Conservation (phyloP, 2,329 filamentous ascomycete genomes). For the Neofusicoccum cordaticola region DNA sequence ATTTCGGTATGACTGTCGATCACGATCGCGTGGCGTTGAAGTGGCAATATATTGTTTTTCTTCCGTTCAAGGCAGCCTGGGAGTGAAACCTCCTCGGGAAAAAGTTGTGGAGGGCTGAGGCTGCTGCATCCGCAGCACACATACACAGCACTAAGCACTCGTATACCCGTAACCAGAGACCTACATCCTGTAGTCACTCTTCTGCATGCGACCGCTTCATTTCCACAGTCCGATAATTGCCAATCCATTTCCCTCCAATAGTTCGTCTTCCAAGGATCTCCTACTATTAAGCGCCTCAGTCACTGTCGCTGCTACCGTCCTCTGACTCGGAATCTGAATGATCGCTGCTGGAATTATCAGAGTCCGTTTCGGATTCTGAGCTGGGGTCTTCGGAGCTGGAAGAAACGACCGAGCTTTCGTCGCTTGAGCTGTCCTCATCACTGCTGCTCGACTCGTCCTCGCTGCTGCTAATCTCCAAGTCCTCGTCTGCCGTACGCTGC, state of each 20-base stretch:
- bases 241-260: no score
- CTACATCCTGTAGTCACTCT: no score
- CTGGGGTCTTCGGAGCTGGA: conserved; percentile 12
- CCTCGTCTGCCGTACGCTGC: conserved; percentile 28
- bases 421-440: conserved; percentile 19
- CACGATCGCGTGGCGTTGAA: not conserved
- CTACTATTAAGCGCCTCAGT: not conserved
- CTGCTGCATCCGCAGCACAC: no score
- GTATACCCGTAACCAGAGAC: no score
- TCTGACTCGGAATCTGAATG: not conserved
- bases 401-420: conserved; percentile 20
- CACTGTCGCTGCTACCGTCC: conserved; percentile 16
- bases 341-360: conserved; percentile 1
- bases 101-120: not conserved
- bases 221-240: not conserved
- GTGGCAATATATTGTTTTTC: conserved; percentile 11
- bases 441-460: conserved; percentile 18
- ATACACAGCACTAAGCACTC: no score
- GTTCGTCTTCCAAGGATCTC: no score
- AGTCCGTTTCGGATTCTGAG: conserved; percentile 3
- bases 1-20: not conserved
- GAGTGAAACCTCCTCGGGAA: not conserved
- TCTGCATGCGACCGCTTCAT: not conserved
- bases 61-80: not conserved
- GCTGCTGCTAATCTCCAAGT: conserved; percentile 34